phyloP scores from a whole-genome alignment of 2,329 filamentous ascomycete genomes.

The Scedosporium dehoogii region DNA sequence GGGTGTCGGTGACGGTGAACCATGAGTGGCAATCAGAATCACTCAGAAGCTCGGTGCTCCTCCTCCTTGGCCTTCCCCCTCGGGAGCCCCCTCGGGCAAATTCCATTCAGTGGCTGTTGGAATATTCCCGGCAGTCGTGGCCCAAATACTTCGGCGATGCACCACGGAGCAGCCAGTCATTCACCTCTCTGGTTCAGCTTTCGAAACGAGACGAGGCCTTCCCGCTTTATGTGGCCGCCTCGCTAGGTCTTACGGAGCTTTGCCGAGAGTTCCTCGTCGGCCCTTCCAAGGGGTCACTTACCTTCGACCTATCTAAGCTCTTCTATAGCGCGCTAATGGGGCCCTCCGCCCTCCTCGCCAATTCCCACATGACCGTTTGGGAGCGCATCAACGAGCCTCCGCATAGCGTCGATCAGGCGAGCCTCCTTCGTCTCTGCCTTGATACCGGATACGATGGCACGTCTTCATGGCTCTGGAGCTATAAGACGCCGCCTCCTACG shows the following conservation, averaged over 20 bases:
- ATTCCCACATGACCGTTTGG: not conserved
- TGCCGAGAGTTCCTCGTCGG: not conserved
- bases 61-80: not conserved
- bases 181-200: not conserved
- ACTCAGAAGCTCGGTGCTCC: not conserved
- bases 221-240: not conserved
- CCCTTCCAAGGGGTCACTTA: not conserved
- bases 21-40: not conserved
- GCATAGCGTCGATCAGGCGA: not conserved
- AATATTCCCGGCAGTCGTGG: slow-evolving; percentile 2
- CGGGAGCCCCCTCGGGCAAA: not conserved
- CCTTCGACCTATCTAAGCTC: not conserved
- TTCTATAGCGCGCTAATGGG: slow-evolving; percentile 1
- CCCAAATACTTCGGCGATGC: not conserved
- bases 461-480: not conserved
- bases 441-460: not conserved
- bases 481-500: not conserved
- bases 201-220: not conserved
- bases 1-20: not conserved
- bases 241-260: not conserved
- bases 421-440: not conserved
- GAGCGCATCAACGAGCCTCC: slow-evolving; percentile 5
- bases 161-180: not conserved
- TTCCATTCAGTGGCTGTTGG: slow-evolving; percentile 1
- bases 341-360: not conserved